phyloP scores from a whole-genome alignment of 768 basidiomycete species.

The Filobasidium wieringae region DNA sequence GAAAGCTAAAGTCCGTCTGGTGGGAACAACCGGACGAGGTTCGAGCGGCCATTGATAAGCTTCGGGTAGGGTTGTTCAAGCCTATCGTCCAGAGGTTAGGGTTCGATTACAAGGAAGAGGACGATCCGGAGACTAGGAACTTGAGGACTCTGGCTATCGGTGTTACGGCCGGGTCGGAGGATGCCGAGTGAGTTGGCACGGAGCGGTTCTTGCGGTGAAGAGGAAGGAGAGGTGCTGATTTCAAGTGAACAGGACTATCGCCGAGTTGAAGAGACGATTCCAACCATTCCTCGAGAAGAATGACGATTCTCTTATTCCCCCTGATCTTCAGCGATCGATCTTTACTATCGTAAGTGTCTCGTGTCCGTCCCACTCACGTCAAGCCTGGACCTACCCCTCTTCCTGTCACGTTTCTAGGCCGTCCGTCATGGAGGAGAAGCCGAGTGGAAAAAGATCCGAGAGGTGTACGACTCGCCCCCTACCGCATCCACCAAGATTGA shows the following conservation, averaged over 20 bases:
- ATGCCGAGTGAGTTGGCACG: constrained; percentile 30
- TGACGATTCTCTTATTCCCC: constrained; percentile 66
- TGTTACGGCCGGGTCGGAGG: constrained; percentile 33
- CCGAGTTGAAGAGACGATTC: constrained; percentile 62
- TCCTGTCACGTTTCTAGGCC: constrained; percentile 42
- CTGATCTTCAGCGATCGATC: constrained; percentile 52
- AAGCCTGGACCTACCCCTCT: neutral
- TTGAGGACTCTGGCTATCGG: constrained; percentile 63
- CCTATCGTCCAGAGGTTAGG: constrained; percentile 71
- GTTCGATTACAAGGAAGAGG: constrained; percentile 56
- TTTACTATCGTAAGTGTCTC: constrained; percentile 46
- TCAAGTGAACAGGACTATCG: constrained; percentile 58
- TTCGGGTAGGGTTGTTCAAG: constrained; percentile 43
- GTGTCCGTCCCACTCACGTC: constrained; percentile 7
- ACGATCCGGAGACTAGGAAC: constrained; percentile 56
- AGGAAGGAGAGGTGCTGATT: neutral
- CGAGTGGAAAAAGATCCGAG: constrained; percentile 63
- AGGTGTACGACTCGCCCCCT: constrained; percentile 56
- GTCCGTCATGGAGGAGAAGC: constrained; percentile 59
- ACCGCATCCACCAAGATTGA: constrained; percentile 59
- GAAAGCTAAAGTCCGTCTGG: constrained; percentile 54
- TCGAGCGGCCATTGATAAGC: constrained; percentile 43
- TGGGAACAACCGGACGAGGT: constrained; percentile 60
- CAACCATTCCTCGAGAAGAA: constrained; percentile 55
- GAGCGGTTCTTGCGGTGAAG: too few species aligned